phyloP scores from a whole-genome alignment of 257 asterid species.

The Cinchona pubescens region DNA sequence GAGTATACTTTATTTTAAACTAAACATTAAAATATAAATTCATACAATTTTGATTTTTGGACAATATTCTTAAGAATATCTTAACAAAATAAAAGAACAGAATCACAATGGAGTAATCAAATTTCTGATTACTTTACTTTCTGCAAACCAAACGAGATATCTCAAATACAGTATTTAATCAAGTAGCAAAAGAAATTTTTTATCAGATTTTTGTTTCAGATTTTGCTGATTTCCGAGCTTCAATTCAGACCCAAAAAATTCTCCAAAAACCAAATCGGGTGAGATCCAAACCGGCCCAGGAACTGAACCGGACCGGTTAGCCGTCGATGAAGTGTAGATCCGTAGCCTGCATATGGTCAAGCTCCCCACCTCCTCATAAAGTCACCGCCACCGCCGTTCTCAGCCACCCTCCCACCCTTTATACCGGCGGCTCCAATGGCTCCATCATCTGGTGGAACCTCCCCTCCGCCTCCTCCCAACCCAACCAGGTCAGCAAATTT shows the following conservation, averaged over 20 bases:
- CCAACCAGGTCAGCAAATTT: conserved; percentile 23
- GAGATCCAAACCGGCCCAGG: conserved; percentile 11
- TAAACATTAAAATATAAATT: no score
- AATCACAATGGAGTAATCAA: no score
- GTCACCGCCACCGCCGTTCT: conserved; percentile 84
- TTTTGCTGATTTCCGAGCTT: neutral
- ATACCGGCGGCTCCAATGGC: conserved; percentile 99
- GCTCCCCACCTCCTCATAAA: conserved; percentile 74
- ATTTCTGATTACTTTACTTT: no score
- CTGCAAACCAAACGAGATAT: no score
- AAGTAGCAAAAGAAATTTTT: no score
- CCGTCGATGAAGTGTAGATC: conserved; percentile 88
- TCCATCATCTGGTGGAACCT: conserved; percentile 97
- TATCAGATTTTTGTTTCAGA: neutral
- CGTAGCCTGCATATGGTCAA: conserved; percentile 93
- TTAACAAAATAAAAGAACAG: no score
- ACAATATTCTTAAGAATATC: no score
- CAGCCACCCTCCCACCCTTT: conserved; percentile 67
- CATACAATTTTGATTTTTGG: no score
- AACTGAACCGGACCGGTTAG: conserved; percentile 25
- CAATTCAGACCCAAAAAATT: neutral
- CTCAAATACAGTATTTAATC: no score
- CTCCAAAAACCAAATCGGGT: neutral
- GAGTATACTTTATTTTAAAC: no score
- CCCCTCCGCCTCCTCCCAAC: conserved; percentile 33